A percentile compares a stretch with the other conserved stretches of the same genome.
Conservation (phyloP, 2,329 filamentous ascomycete species). For the Nemania sp. region DNA sequence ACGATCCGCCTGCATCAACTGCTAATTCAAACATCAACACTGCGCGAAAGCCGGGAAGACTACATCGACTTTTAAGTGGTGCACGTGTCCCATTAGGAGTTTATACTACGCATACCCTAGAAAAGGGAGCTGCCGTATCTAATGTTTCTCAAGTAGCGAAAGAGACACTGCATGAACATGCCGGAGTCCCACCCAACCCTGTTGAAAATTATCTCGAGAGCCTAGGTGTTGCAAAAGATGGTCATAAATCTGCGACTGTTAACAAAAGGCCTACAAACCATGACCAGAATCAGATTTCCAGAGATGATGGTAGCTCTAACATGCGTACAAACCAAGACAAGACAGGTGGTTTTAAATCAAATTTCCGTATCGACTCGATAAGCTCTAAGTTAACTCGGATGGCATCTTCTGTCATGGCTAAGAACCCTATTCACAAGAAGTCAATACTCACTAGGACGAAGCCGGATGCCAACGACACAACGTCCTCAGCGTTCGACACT, state of each 20-base stretch:
- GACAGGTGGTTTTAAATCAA: constrained; percentile 34
- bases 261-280: not conserved
- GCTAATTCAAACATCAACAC: constrained; percentile 54
- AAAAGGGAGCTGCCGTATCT: constrained; percentile 50
- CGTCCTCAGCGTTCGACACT: not conserved
- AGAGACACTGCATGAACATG: constrained; percentile 53
- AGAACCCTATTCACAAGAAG: constrained; percentile 52
- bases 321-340: constrained; percentile 18
- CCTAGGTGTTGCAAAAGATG: constrained; percentile 60
- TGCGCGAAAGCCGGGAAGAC: constrained; percentile 54
- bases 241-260: constrained; percentile 59
- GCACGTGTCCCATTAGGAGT: constrained; percentile 50
- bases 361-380: constrained; percentile 37
- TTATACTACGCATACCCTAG: constrained; percentile 51
- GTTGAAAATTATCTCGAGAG: constrained; percentile 55
- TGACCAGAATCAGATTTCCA: not conserved
- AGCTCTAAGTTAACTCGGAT: constrained; percentile 44
- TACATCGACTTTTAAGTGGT: constrained; percentile 57
- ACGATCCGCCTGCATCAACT: constrained; percentile 48
- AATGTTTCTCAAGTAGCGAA: constrained; percentile 54
- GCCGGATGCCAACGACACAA: not conserved
- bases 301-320: constrained; percentile 4
- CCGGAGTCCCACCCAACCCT: constrained; percentile 51
- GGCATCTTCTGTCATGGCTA: constrained; percentile 47
- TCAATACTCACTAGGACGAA: constrained; percentile 45